Conservation (phyloP, 352 stramenopile genomes). For the Phytophthora macrochlamydospora region DNA sequence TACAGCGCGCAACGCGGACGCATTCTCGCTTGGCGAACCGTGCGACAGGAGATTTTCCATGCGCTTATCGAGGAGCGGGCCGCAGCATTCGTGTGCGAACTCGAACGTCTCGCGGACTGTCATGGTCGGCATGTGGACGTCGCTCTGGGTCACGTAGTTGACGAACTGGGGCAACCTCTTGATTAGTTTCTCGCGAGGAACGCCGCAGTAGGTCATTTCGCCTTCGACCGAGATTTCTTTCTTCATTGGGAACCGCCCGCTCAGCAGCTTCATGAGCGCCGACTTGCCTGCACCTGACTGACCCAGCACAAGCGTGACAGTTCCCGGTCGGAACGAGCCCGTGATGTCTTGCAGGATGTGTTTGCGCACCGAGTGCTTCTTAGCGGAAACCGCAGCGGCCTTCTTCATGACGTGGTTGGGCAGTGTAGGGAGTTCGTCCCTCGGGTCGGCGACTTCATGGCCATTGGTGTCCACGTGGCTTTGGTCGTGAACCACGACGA, state of each 20-base stretch:
- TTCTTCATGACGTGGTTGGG: slow-evolving; percentile 53
- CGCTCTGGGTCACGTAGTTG: slow-evolving; percentile 54
- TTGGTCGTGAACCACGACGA: slow-evolving; percentile 38
- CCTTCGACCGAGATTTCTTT: slow-evolving; percentile 49
- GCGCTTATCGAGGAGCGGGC: slow-evolving; percentile 31
- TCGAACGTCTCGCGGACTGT: slow-evolving; percentile 64
- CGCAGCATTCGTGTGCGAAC: slow-evolving; percentile 65
- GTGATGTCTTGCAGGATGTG: slow-evolving; percentile 45
- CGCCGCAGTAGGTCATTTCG: slow-evolving; percentile 59
- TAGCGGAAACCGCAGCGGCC: slow-evolving; percentile 34
- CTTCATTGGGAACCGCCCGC: slow-evolving; percentile 50
- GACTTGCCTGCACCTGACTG: slow-evolving; percentile 61
- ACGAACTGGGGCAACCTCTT: slow-evolving; percentile 55
- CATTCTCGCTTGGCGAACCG: slow-evolving; percentile 52
- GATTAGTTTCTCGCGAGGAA: slow-evolving; percentile 29
- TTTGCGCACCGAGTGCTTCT: slow-evolving; percentile 43
- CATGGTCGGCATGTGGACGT: slow-evolving; percentile 55
- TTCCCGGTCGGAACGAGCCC: slow-evolving; percentile 52
- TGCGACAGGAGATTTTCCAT: slow-evolving; percentile 38
- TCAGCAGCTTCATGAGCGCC: slow-evolving; percentile 63
- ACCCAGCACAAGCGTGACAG: slow-evolving; percentile 60
- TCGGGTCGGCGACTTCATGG: slow-evolving; percentile 4
- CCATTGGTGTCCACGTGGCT: slow-evolving; percentile 11
- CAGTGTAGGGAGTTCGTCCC: slow-evolving; percentile 43
- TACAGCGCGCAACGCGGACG: slow-evolving; percentile 37